Evolutionary conservation across 1,284 basidiomycete species (phyloP).

Genomic region (Marasmius sp.): DNA sequence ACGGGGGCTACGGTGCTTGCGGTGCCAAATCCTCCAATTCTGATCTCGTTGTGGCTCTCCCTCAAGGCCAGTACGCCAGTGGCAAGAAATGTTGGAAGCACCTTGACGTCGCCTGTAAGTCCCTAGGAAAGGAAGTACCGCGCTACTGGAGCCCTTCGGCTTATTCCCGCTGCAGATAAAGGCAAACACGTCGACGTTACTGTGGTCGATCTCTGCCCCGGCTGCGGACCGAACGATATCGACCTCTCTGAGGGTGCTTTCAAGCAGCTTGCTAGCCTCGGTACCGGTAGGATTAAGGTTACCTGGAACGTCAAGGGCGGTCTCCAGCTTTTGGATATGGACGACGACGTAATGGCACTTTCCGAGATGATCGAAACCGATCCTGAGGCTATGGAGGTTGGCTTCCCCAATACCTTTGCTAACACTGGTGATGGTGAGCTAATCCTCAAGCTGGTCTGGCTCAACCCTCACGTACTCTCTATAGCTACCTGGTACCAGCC

Average conservation of each 20-base stretch:
- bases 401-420: too few relatives aligned
- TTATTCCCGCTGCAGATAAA: conserved; percentile 18
- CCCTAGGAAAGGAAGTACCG: background rate
- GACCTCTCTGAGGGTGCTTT: conserved; percentile 38
- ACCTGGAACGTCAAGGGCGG: conserved; percentile 8
- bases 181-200: conserved; percentile 30
- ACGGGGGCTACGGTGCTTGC: background rate
- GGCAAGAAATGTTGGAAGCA: background rate
- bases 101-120: background rate
- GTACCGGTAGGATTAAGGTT: conserved; percentile 20
- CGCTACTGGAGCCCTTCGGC: background rate
- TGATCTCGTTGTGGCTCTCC: background rate
- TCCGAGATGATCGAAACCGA: background rate
- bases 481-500: too few relatives aligned
- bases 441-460: too few relatives aligned
- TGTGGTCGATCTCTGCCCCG: conserved; percentile 38
- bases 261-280: conserved; percentile 27
- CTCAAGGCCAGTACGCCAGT: background rate
- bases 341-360: background rate
- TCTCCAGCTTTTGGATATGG: background rate
- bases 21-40: background rate
- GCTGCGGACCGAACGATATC: conserved; percentile 32
- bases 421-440: too few relatives aligned
- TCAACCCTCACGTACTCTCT: too few relatives aligned
- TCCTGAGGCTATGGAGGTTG: too few relatives aligned